These are phyloP conservation scores for Penicillium sp. DNA, from an alignment of 2,329 filamentous ascomycete genomes.

Conservation along the genomic window DNA sequence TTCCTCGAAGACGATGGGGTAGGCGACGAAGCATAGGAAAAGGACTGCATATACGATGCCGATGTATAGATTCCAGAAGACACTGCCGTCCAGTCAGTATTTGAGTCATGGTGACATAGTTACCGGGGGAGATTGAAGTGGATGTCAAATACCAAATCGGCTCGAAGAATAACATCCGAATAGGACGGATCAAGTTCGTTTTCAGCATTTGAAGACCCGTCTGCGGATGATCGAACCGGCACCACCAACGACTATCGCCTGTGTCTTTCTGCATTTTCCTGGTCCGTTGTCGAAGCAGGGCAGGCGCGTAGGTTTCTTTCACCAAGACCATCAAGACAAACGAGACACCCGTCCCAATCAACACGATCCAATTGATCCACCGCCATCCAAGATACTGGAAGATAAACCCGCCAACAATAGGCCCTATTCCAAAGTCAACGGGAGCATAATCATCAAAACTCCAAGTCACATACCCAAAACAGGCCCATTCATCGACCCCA, in stretches of 20 bases:
- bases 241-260: constrained; percentile 69
- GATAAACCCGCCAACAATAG: constrained; percentile 48
- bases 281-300: constrained; percentile 64
- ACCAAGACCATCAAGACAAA: constrained; percentile 60
- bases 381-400: constrained; percentile 66
- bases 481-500: constrained; percentile 75
- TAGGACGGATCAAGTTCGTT: constrained; percentile 69
- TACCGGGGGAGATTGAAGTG: no score
- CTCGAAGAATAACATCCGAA: constrained; percentile 64
- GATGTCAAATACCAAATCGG: constrained; percentile 62
- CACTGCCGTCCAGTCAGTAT: constrained; percentile 39
- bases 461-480: constrained; percentile 24
- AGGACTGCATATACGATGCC: constrained; percentile 77
- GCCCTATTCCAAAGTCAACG: constrained; percentile 9
- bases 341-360: constrained; percentile 66
- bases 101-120: no score
- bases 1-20: constrained; percentile 73
- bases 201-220: constrained; percentile 58
- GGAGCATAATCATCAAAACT: no score
- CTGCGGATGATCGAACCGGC: constrained; percentile 69
- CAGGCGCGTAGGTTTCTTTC: constrained; percentile 72
- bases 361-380: constrained; percentile 75
- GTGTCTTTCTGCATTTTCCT: constrained; percentile 61
- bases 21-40: constrained; percentile 80
- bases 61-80: constrained; percentile 65